A percentile compares a stretch with the other conserved stretches of the same genome.
Evolutionary conservation across 805 yeast genomes (phyloP).

Genomic region (Pichia eremophila): DNA sequence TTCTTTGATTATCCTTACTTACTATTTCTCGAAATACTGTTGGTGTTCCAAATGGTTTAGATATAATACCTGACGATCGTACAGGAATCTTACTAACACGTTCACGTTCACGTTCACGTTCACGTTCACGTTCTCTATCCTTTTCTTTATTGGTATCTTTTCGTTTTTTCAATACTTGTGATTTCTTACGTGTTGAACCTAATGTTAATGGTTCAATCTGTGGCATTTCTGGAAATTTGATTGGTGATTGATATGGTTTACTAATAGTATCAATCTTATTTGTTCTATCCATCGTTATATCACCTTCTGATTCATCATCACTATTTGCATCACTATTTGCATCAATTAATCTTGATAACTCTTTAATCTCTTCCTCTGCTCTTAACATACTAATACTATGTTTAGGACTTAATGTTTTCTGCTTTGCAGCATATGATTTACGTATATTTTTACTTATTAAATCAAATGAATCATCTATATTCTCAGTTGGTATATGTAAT

Average conservation of each 20-base stretch:
- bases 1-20: neutral
- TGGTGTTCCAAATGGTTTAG: neutral
- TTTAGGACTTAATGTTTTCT: neutral
- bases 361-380: conserved; percentile 13
- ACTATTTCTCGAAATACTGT: conserved; percentile 16
- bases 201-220: conserved; percentile 24
- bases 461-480: conserved; percentile 21
- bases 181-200: conserved; percentile 20
- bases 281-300: conserved; percentile 18
- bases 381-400: neutral
- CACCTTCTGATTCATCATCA: conserved; percentile 15
- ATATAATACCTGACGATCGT: neutral
- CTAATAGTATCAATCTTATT: conserved; percentile 24
- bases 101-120: neutral
- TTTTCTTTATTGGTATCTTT: neutral
- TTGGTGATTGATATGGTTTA: conserved; percentile 19
- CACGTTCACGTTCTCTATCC: too few relatives aligned
- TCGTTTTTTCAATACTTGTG: conserved; percentile 17
- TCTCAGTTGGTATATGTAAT: too few relatives aligned
- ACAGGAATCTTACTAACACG: neutral
- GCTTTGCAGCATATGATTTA: conserved; percentile 22
- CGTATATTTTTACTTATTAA: conserved; percentile 23
- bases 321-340: conserved; percentile 10
- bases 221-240: conserved; percentile 26
- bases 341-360: conserved; percentile 14